Evolutionary conservation across 1,284 basidiomycete genomes (phyloP).

Genomic region (Sutorius eximius): DNA sequence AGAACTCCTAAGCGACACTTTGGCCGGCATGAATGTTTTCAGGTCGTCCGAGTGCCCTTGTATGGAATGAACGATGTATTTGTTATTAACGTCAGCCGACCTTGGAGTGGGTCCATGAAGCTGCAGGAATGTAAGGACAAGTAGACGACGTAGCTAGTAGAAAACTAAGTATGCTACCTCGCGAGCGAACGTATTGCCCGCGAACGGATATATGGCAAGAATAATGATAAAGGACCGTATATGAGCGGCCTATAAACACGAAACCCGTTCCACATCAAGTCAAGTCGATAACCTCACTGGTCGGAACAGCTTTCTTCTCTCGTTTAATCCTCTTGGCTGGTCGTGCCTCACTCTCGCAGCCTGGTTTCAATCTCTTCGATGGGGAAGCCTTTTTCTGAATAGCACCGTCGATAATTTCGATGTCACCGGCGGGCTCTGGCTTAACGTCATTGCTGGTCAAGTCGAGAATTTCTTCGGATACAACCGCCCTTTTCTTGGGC

Average conservation of each 20-base stretch:
- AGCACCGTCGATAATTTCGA: slow-evolving; percentile 6
- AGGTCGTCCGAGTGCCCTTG: background rate
- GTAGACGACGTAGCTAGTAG: background rate
- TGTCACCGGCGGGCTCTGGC: slow-evolving; percentile 1
- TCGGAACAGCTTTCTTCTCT: slow-evolving; percentile 15
- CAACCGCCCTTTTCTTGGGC: background rate
- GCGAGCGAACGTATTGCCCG: background rate
- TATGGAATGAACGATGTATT: background rate
- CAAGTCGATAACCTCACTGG: slow-evolving; percentile 31
- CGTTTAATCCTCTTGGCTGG: slow-evolving; percentile 29
- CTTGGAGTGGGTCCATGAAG: background rate
- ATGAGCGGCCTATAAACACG: background rate
- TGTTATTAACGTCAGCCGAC: background rate
- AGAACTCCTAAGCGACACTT: background rate
- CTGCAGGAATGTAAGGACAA: background rate
- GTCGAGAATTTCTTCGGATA: slow-evolving; percentile 24
- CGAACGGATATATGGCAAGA: background rate
- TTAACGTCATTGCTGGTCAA: slow-evolving; percentile 18
- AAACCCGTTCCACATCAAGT: slow-evolving; percentile 21
- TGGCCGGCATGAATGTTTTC: background rate
- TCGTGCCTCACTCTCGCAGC: background rate
- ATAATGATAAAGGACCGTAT: background rate
- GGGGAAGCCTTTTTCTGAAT: background rate
- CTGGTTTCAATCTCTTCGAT: slow-evolving; percentile 7
- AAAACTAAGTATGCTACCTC: background rate